Evolutionary conservation across 257 asterid species (phyloP).

Genomic region (Solanum tarijense): DNA sequence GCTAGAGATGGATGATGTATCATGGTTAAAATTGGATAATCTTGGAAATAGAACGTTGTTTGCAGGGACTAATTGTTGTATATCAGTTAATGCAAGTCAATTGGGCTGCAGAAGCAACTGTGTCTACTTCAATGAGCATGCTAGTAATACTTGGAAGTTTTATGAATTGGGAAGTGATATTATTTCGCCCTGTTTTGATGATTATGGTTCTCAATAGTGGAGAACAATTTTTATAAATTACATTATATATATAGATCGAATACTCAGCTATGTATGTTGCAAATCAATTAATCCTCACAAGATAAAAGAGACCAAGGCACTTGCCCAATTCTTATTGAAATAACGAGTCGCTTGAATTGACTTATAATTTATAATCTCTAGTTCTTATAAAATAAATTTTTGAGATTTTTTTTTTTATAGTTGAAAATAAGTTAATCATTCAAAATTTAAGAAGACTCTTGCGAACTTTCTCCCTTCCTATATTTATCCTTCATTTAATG

Average conservation of each 20-base stretch:
- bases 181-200: background rate
- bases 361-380: no score
- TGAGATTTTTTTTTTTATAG: no score
- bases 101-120: background rate
- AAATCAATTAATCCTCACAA: background rate
- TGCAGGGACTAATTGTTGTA: background rate
- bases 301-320: background rate
- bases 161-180: background rate
- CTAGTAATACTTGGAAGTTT: background rate
- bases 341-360: no score
- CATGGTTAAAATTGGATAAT: conserved; percentile 8
- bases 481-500: no score
- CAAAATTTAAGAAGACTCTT: no score
- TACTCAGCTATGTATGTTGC: no score
- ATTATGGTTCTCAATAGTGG: background rate
- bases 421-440: no score
- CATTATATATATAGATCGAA: no score
- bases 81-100: background rate
- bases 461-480: no score
- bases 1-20: conserved; percentile 2
- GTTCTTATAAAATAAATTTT: no score
- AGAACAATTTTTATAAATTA: no score
- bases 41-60: conserved; percentile 20
- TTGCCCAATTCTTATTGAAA: background rate
- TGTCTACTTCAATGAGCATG: background rate